These are phyloP conservation scores for Metschnikowia corniflorae DNA, from an alignment of 805 yeast genomes.

Conservation along the genomic window DNA sequence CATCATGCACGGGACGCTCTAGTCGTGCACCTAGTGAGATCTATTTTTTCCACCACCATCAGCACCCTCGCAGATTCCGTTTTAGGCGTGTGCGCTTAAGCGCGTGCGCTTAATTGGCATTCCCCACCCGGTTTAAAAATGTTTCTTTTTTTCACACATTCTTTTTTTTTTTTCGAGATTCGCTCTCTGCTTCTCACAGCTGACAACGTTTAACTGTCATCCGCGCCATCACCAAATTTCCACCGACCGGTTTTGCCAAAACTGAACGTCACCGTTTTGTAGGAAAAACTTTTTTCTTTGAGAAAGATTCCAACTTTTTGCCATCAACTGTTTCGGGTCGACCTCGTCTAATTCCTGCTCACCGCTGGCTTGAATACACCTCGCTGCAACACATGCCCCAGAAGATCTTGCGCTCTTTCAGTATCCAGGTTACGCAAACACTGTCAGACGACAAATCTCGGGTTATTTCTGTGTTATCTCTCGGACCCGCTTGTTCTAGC, in stretches of 20 bases:
- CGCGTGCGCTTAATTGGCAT: constrained; percentile 3
- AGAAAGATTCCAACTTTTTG: background rate
- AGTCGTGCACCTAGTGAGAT: background rate
- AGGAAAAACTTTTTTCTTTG: background rate
- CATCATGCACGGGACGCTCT: background rate
- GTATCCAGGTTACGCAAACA: background rate
- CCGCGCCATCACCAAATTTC: background rate
- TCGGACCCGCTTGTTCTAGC: background rate
- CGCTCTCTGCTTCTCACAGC: background rate
- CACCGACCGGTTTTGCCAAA: background rate
- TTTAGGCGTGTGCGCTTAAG: constrained; percentile 1
- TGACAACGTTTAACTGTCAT: background rate
- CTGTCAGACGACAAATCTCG: background rate
- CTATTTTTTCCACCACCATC: background rate
- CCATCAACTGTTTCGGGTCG: background rate
- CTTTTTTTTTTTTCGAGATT: background rate
- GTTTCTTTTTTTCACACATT: constrained; percentile 1
- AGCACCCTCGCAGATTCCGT: constrained; percentile 1
- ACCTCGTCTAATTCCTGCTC: background rate
- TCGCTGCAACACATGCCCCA: constrained; percentile 5
- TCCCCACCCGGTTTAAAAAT: background rate
- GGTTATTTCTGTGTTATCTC: background rate
- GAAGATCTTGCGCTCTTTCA: background rate
- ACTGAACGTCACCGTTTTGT: too few species aligned
- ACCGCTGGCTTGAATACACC: background rate